These are phyloP conservation scores for Cryphonectria radicalis DNA, from an alignment of 2,329 filamentous ascomycete species.

Conservation along the genomic window DNA sequence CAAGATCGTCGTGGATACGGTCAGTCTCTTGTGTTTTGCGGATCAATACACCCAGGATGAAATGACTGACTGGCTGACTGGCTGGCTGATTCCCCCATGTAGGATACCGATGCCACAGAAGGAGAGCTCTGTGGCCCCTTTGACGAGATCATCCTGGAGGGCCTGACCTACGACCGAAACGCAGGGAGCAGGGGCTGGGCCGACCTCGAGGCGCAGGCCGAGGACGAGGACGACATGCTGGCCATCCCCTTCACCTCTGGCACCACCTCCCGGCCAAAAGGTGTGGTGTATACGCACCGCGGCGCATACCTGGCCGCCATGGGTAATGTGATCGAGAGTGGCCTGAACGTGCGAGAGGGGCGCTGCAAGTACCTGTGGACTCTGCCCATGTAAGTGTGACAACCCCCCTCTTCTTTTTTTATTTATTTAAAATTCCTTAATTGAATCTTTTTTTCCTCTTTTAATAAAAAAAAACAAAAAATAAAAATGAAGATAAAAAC, in stretches of 20 bases:
- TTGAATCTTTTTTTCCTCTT: too few species aligned
- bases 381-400: conserved; percentile 78
- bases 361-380: conserved; percentile 89
- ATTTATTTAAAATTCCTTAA: not conserved
- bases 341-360: conserved; percentile 71
- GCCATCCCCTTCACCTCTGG: conserved; percentile 93
- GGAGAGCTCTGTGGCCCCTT: conserved; percentile 79
- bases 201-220: conserved; percentile 70
- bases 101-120: conserved; percentile 78
- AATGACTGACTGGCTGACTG: not conserved
- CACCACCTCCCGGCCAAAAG: conserved; percentile 89
- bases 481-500: too few species aligned
- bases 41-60: not conserved
- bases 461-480: too few species aligned
- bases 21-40: conserved; percentile 37
- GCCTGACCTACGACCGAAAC: conserved; percentile 71
- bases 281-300: conserved; percentile 89
- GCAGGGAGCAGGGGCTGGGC: conserved; percentile 74
- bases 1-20: conserved; percentile 74
- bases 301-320: conserved; percentile 76
- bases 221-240: conserved; percentile 79
- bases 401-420: not conserved
- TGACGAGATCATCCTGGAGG: conserved; percentile 81
- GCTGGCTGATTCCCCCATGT: conserved; percentile 30
- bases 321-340: conserved; percentile 86